Evolutionary conservation across 108 stramenopile species (phyloP), one percentile per base, ranked within the genome.

Genomic region (Nannochloropsis oceanica): DNA sequence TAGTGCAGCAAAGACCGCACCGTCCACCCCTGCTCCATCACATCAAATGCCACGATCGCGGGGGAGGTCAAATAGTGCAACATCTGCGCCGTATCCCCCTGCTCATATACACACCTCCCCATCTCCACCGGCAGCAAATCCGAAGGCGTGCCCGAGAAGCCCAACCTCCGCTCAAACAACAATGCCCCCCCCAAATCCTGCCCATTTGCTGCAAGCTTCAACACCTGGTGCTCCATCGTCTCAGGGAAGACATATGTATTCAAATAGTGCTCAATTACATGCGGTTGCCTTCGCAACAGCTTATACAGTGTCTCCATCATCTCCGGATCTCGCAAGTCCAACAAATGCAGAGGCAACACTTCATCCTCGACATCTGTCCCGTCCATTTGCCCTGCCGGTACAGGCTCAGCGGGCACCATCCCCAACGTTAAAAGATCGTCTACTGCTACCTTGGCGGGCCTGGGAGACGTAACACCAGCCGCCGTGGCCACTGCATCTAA

Each of bases 141-240:
- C 59, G 94, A 95, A 26, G 99, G 99, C 13, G 99, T 99, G 42
- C 99, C 99, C 86, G 94, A 95, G 92, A 99, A 99, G 11, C 99
- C 99, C 43, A 99, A 92, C 24, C 96, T 89, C 42, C 93, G 90
- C 43, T 92, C 93, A 87, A 99, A 99, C 42, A 99, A 89, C 95
- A 99, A 95, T 81, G 96, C 94, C 18, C 97, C 97, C 27, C 99
- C 99, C 44, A 99, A 92, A 83, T 98, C 98, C 88, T 99, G 98
- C 8, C 99, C 99, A 86, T 96, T 97, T 14, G 99, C 96, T 43
- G 93, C 95, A 80, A 99, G 94, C 87, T 99, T 99, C 82, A 97
- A 94, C 42, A 94, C 94, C 85, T 97, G 96, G 86, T 96, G 94
- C 79, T 97, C 96, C 94, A 95, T 94, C 18, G 90, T 91, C 80